Evolutionary conservation across 2,329 filamentous ascomycete species (phyloP), one percentile per base, ranked within the genome.

Genomic region (Colletotrichum destructivum): DNA sequence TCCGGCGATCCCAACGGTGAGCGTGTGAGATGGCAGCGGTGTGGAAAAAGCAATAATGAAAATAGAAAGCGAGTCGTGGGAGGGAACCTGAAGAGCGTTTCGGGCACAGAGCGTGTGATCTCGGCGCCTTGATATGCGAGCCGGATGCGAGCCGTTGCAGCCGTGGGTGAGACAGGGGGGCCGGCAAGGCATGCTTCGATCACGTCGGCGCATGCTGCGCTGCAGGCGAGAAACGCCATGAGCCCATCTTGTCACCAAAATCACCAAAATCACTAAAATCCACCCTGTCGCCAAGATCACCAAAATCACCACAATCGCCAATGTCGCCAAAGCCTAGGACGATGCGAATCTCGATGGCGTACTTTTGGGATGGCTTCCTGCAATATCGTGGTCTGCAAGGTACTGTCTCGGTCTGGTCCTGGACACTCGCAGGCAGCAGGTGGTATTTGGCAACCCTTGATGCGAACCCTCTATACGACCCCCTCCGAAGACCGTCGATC

Each of bases 141-240:
- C 11, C 35, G 54, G 54, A 56, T 40, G n/a, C 13, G 54, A 16
- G 13, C n/a, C 54, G 49, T 21, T 56, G 54, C 54, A 56, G 54
- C 54, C 54, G 54, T n/a, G 54, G 35, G 4, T 8, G 35, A 23
- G 12, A 8, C 35, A 56, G 35, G 35, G 18, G 35, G 18, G 31
- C 6, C 31, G 31, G 40, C 52, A 13, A 21, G 18, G 52, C 46
- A 12, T 35, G 31, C 31, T 2, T 35, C 31, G 8, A 35, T 13
- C 46, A 26, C 3, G 18, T 7, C 3, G 5, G 5, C 15, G 52
- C 31, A n/a, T 21, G 31, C 5, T 56, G 52, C 52, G 18, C 11
- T 56, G 52, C 52, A n/a, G 12, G 35, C 26, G 18, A 11, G 18
- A 15, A 35, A 2, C 3, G 18, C 15, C 12, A 15, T 15, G 4